A percentile compares a stretch with the other conserved stretches of the same genome.
Evolutionary conservation across 306 rosid genomes (phyloP).

Genomic region (Malus fusca): DNA sequence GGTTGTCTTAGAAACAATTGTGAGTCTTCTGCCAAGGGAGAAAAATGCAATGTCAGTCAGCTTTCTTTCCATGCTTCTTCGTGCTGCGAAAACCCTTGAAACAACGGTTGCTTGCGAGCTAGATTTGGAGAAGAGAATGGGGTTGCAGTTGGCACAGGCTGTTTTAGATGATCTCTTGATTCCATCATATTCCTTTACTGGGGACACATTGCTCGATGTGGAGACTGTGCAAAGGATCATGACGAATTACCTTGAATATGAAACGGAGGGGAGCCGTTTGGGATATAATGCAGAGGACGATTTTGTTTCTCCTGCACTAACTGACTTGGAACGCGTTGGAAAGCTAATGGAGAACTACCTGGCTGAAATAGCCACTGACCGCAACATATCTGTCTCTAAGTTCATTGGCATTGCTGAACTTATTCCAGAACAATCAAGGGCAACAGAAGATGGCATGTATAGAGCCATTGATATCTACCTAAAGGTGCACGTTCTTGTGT

Average conservation of each 20-base stretch:
- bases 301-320: conserved; percentile 44
- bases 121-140: conserved; percentile 89
- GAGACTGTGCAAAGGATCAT: conserved; percentile 74
- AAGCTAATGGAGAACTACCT: conserved; percentile 80
- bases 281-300: conserved; percentile 36
- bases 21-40: conserved; percentile 85
- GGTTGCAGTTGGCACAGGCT: conserved; percentile 62
- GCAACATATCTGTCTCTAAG: conserved; percentile 56
- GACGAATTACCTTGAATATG: conserved; percentile 53
- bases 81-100: conserved; percentile 69
- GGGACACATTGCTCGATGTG: conserved; percentile 79
- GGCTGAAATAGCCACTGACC: conserved; percentile 76
- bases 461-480: conserved; percentile 87
- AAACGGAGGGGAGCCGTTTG: conserved; percentile 27
- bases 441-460: conserved; percentile 83
- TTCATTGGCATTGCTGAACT: conserved; percentile 67
- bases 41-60: conserved; percentile 73
- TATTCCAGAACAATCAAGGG: conserved; percentile 79
- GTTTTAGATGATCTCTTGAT: conserved; percentile 86
- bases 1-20: conserved; percentile 79
- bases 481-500: conserved; percentile 48
- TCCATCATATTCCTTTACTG: conserved; percentile 74
- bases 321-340: conserved; percentile 57
- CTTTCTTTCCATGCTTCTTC: conserved; percentile 85
- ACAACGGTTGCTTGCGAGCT: conserved; percentile 94